A percentile compares a stretch with the other conserved stretches of the same genome.
Evolutionary conservation across 495 filamentous ascomycete species (phyloP).

Genomic region (Eremomyces bilateralis): DNA sequence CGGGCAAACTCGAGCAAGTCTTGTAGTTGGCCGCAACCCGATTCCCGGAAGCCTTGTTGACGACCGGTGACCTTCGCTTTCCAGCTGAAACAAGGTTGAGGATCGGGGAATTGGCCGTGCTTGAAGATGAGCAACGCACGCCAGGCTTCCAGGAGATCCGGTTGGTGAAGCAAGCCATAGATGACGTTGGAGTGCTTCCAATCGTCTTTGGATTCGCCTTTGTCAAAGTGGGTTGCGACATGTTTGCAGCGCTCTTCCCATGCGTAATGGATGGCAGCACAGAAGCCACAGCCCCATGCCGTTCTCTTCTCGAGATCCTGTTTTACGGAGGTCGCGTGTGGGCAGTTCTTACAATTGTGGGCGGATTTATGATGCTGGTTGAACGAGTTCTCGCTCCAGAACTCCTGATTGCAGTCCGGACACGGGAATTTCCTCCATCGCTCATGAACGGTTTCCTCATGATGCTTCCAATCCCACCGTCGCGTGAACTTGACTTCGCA

Average conservation of each 20-base stretch:
- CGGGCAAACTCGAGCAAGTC: not conserved
- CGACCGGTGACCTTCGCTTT: constrained; percentile 1
- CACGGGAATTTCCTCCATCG: constrained; percentile 11
- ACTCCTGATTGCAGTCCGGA: constrained; percentile 13
- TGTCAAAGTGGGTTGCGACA: constrained; percentile 13
- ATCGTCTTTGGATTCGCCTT: constrained; percentile 8
- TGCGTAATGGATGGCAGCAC: constrained; percentile 5
- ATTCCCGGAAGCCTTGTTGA: not conserved
- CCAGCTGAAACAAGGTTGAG: constrained; percentile 10
- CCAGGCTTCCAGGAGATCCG: constrained; percentile 9
- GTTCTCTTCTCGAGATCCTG: constrained; percentile 11
- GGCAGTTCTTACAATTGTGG: constrained; percentile 12
- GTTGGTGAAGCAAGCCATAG: constrained; percentile 9
- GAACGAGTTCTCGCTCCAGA: constrained; percentile 12
- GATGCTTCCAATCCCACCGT: constrained; percentile 15
- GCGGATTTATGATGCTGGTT: constrained; percentile 12
- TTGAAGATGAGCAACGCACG: constrained; percentile 4
- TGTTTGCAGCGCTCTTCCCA: constrained; percentile 15
- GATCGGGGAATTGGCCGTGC: constrained; percentile 8
- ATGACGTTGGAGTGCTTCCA: constrained; percentile 15
- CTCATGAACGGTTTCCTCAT: constrained; percentile 14
- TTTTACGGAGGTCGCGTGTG: constrained; percentile 9
- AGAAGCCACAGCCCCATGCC: constrained; percentile 16
- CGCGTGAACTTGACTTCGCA: constrained; percentile 13
- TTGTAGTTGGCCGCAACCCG: not conserved